phyloP scores from a whole-genome alignment of 192 early-diverging fungal genomes.

The Coemansia sp. region DNA sequence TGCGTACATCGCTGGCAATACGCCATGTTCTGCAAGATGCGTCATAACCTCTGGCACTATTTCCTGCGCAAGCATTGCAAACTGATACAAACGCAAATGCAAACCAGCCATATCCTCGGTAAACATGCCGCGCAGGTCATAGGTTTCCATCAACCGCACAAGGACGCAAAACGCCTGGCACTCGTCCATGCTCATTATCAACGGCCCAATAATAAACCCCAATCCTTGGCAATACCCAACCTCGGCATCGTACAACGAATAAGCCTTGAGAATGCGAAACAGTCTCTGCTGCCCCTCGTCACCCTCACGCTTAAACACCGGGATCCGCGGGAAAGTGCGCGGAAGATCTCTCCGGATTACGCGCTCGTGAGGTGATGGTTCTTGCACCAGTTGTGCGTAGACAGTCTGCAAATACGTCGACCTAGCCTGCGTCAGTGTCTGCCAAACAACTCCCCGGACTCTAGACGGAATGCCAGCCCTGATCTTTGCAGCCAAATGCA shows the following conservation, averaged over 20 bases:
- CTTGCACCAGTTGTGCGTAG: constrained; percentile 75
- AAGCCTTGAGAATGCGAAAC: constrained; percentile 88
- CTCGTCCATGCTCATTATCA: constrained; percentile 94
- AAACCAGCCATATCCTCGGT: constrained; percentile 93
- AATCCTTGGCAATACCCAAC: constrained; percentile 99
- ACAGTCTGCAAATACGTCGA: constrained; percentile 76
- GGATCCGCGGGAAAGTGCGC: constrained; percentile 87
- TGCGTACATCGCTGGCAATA: constrained; percentile 87
- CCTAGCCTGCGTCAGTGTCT: constrained; percentile 83
- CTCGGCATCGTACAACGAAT: constrained; percentile 89
- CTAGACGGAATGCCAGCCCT: constrained; percentile 73
- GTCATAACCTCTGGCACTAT: constrained; percentile 69
- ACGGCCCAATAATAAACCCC: constrained; percentile 88
- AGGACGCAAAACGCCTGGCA: constrained; percentile 92
- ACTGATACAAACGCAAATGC: constrained; percentile 86
- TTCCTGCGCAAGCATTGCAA: constrained; percentile 74
- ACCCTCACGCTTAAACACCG: constrained; percentile 78
- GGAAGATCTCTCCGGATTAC: constrained; percentile 90
- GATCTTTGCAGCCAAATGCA: constrained; percentile 46
- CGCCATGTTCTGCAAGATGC: constrained; percentile 74
- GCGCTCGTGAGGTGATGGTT: constrained; percentile 79
- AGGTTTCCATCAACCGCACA: constrained; percentile 92
- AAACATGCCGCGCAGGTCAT: constrained; percentile 89
- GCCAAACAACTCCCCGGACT: constrained; percentile 90
- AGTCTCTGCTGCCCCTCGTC: constrained; percentile 86